phyloP scores from a whole-genome alignment of 2,329 filamentous ascomycete genomes.

The Fusarium denticulatum region DNA sequence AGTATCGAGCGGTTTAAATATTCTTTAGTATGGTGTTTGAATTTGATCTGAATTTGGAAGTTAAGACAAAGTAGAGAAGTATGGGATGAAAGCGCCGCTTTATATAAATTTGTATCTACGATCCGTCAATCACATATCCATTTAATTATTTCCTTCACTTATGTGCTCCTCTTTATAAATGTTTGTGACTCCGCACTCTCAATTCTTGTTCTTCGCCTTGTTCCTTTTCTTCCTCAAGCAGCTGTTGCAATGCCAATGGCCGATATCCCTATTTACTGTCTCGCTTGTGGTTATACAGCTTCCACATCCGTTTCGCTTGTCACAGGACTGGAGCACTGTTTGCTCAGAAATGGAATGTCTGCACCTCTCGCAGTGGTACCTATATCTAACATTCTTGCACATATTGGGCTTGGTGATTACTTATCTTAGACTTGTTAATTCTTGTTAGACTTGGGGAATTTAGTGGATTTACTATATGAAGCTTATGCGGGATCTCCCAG shows the following conservation, averaged over 20 bases:
- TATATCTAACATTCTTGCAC: not conserved
- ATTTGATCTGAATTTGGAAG: rapidly evolving
- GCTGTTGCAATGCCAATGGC: not conserved
- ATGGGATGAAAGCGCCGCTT: not conserved
- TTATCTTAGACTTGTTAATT: not conserved
- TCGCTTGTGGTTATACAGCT: not conserved
- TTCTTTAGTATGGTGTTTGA: rapidly evolving
- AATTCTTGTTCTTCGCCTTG: not conserved
- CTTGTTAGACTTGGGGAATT: not conserved
- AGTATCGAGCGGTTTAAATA: not conserved
- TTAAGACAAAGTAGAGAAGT: not conserved
- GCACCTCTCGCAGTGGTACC: not conserved
- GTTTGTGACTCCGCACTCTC: not conserved
- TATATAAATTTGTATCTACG: not conserved
- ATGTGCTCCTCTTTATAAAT: too few relatives aligned
- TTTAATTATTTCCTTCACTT: not conserved
- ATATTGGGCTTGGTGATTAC: too few relatives aligned
- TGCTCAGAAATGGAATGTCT: not conserved
- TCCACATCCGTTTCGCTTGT: not conserved
- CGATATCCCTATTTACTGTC: too few relatives aligned
- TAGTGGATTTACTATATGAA: not conserved
- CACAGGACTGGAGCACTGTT: not conserved
- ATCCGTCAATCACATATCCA: not conserved
- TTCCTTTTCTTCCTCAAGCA: not conserved
- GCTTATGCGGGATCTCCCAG: not conserved